phyloP scores from a whole-genome alignment of 805 yeast species.

The Metschnikowia aberdeeniae region DNA sequence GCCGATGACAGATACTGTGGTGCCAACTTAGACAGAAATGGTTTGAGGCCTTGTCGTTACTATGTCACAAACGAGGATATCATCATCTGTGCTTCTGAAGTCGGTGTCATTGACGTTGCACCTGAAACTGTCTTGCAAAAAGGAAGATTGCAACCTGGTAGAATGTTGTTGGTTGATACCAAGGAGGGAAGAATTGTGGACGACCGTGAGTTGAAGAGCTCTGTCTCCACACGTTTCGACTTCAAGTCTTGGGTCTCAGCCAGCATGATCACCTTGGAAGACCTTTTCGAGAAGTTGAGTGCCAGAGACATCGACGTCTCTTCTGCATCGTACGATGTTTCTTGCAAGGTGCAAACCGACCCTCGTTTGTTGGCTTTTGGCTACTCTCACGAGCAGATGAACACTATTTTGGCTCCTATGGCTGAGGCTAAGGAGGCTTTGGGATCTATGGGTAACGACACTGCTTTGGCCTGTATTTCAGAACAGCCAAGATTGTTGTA shows the following conservation, averaged over 20 bases:
- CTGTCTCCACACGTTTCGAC: conserved; percentile 78
- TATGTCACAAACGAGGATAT: conserved; percentile 92
- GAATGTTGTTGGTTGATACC: conserved; percentile 93
- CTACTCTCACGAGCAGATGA: conserved; percentile 89
- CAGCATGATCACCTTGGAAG: conserved; percentile 79
- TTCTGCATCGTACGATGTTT: conserved; percentile 12
- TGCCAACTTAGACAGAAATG: conserved; percentile 96
- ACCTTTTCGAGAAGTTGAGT: conserved; percentile 58
- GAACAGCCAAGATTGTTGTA: conserved; percentile 87
- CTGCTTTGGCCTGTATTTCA: conserved; percentile 90
- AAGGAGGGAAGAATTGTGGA: conserved; percentile 90
- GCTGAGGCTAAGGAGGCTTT: conserved; percentile 93
- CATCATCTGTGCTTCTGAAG: conserved; percentile 97
- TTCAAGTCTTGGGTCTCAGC: conserved; percentile 92
- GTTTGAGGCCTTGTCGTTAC: conserved; percentile 96
- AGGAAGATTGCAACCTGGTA: conserved; percentile 94
- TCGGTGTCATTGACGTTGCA: conserved; percentile 90
- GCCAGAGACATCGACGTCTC: conserved; percentile 28
- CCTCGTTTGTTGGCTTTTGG: conserved; percentile 84
- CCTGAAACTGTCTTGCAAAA: conserved; percentile 78
- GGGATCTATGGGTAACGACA: conserved; percentile 98
- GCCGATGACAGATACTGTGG: conserved; percentile 98
- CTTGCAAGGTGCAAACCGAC: conserved; percentile 62
- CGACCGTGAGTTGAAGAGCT: conserved; percentile 78
- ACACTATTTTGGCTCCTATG: conserved; percentile 86